Evolutionary conservation across 1,139 yeast species (phyloP).

Genomic region (Suhomyces wounanorum): DNA sequence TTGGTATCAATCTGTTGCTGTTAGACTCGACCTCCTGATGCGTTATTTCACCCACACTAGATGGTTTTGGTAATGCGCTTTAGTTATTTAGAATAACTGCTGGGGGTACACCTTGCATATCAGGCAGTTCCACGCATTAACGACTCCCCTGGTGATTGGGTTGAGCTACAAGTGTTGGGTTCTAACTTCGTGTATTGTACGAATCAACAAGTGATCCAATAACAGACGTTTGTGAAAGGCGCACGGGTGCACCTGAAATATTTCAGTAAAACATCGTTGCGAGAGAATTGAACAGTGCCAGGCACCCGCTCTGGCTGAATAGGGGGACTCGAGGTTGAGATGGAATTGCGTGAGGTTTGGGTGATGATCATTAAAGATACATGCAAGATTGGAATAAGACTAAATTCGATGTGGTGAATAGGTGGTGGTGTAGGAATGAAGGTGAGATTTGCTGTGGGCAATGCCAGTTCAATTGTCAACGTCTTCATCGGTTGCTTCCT

Average conservation of each 20-base stretch:
- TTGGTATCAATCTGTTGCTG: not conserved
- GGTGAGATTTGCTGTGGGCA: too few relatives aligned
- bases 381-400: not conserved
- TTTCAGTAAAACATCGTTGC: constrained; percentile 5
- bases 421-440: not conserved
- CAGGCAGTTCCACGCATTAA: not conserved
- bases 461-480: not conserved
- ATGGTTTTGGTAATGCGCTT: not conserved
- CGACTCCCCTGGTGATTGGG: not conserved
- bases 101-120: not conserved
- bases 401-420: not conserved
- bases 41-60: not conserved
- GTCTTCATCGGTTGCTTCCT: constrained; percentile 18
- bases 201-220: not conserved
- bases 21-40: not conserved
- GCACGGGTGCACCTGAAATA: constrained; percentile 1
- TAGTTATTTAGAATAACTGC: not conserved
- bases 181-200: constrained; percentile 1
- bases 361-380: not conserved
- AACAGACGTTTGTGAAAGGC: not conserved
- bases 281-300: constrained; percentile 4
- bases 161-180: not conserved
- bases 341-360: not conserved
- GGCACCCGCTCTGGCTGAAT: constrained; percentile 1
- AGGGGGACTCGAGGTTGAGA: not conserved